Conservation (phyloP, 257 asterid genomes). For the Fraxinus quadrangulata region DNA sequence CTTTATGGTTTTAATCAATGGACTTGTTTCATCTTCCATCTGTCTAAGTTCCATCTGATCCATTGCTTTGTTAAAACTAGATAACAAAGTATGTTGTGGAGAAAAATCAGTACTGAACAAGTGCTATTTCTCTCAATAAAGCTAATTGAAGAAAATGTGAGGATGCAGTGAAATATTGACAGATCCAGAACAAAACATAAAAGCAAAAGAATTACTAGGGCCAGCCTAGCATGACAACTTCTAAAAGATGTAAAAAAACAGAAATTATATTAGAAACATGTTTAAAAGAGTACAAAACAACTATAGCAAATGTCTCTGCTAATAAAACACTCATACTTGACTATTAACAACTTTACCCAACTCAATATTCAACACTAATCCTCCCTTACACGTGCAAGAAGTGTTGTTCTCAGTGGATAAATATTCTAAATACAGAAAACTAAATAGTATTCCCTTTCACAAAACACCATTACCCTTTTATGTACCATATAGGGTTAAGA, state of each 20-base stretch:
- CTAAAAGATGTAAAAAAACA: not conserved
- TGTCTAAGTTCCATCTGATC: slow-evolving; percentile 70
- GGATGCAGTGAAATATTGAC: not conserved
- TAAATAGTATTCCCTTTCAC: not conserved
- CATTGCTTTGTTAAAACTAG: slow-evolving; percentile 40
- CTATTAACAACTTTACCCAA: not conserved
- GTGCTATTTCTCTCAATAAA: not conserved
- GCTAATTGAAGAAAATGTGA: not conserved
- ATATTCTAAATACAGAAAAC: not conserved
- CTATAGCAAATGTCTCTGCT: not conserved
- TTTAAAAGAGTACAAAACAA: not conserved
- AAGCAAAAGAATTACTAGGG: not conserved
- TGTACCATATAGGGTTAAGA: not conserved
- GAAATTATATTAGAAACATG: not conserved
- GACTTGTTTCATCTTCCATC: slow-evolving; percentile 74
- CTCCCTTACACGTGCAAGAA: not conserved
- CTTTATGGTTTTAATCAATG: slow-evolving; percentile 65
- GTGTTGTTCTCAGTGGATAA: not conserved
- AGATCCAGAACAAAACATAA: not conserved
- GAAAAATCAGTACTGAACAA: not conserved
- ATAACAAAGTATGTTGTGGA: not conserved
- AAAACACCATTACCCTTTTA: not conserved
- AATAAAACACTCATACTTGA: not conserved
- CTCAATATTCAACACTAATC: not conserved
- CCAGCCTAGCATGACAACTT: not conserved